Percentiles rank a stretch among this genome's conserved stretches.
Conservation (phyloP, 495 filamentous ascomycete species). For the Tirmania nivea region DNA sequence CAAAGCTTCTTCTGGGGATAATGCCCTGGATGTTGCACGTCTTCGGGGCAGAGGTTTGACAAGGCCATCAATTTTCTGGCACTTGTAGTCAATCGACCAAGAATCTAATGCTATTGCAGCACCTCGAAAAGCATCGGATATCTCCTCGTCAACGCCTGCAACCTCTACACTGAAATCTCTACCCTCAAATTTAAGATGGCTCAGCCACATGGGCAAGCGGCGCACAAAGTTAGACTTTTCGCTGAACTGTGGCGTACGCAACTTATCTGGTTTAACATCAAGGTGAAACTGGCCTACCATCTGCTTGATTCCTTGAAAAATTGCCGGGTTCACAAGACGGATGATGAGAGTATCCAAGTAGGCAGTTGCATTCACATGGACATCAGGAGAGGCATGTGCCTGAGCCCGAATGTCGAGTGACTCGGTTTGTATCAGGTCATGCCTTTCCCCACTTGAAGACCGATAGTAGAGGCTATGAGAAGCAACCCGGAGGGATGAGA, state of each 20-base stretch:
- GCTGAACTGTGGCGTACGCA: conserved; percentile 26
- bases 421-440: conserved; percentile 69
- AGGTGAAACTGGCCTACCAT: conserved; percentile 59
- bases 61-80: conserved; percentile 43
- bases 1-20: conserved; percentile 36
- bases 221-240: conserved; percentile 43
- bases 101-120: conserved; percentile 70
- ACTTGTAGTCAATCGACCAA: conserved; percentile 78
- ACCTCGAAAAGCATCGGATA: conserved; percentile 58
- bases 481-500: conserved; percentile 57
- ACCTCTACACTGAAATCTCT: conserved; percentile 77
- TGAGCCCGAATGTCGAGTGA: conserved; percentile 67
- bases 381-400: conserved; percentile 62
- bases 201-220: conserved; percentile 59
- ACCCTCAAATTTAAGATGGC: conserved; percentile 64
- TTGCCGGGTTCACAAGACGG: conserved; percentile 76
- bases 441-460: conserved; percentile 54
- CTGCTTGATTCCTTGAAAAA: conserved; percentile 75
- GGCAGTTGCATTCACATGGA: conserved; percentile 59
- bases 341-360: conserved; percentile 69
- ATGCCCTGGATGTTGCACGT: conserved; percentile 35
- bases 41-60: conserved; percentile 31
- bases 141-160: conserved; percentile 62
- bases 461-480: conserved; percentile 93
- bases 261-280: conserved; percentile 41